Base-by-base conservation (phyloP, 2,329 filamentous ascomycete genomes). In the Zymoseptoria tritici region DNA sequence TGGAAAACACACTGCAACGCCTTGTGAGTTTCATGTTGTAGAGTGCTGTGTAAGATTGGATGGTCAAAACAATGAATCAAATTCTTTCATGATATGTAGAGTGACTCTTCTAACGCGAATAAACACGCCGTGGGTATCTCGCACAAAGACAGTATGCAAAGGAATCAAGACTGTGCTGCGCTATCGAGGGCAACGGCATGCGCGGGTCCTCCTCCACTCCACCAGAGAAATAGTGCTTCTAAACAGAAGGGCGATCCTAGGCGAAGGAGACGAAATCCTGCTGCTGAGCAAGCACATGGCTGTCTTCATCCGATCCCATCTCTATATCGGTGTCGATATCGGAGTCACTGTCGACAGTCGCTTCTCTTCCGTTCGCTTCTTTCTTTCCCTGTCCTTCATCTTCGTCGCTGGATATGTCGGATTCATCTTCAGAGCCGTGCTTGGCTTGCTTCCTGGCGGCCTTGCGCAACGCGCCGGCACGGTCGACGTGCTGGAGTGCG, bases 401-500 rank as follows among this genome's bases (percentile, higher is more conserved):
- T 64, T 91, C 89, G 69, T 91, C 88, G 78, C 89, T 93, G 59
- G 89, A 91, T 54, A 90, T 68, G 70, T 94, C 90, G 16, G 72
- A 71, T 19, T 69, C 67, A 51, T 70, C 64, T 20, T 71, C 70
- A n/a, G 67, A 65, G 42, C 67, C 64, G 62, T 67, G 61, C 59
- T 70, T 70, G 59, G 73, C 74, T 70, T 74, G 74, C 64, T 77
- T 70, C 69, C 79, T 77, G 60, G 77, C 77, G 68, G 81, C 80
- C 74, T 83, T 84, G 74, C 84, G 82, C 73, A 87, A 86, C 71
- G 90, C 88, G 70, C 89, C 91, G 72, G 91, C 91, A 76, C 90
- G 86, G 77, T 94, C 90, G 73, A 93, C 85, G 77, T 99, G 94
- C 61, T 86, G 88, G 57, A 96, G 83, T 73, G 88, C 89, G 80